Conservation (phyloP, 2,329 filamentous ascomycete species). For the Colletotrichum coccodes region DNA sequence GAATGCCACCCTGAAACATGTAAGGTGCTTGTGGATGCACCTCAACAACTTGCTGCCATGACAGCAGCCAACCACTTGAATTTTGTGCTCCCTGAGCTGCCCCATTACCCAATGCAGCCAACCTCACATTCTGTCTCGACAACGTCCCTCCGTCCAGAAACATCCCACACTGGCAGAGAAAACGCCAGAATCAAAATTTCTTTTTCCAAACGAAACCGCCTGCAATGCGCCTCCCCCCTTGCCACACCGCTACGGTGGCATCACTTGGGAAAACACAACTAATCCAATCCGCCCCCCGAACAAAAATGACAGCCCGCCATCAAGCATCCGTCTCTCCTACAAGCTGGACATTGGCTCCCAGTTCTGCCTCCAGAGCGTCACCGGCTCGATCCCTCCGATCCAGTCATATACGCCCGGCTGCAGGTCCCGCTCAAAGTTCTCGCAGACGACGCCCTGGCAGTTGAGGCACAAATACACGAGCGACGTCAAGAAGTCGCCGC, state of each 20-base stretch:
- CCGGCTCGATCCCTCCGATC: slow-evolving; percentile 30
- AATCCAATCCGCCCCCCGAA: background rate
- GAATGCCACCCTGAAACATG: background rate
- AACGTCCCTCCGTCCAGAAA: background rate
- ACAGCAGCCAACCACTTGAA: background rate
- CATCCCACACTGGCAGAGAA: background rate
- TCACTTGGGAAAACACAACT: slow-evolving; percentile 1
- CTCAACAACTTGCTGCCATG: slow-evolving; percentile 18
- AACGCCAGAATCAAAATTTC: slow-evolving; percentile 16
- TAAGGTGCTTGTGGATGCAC: background rate
- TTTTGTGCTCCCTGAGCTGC: background rate
- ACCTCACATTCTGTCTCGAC: background rate
- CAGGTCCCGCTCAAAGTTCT: background rate
- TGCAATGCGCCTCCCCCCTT: background rate
- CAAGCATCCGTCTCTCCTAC: background rate
- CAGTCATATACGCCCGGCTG: slow-evolving; percentile 8
- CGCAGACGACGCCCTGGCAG: slow-evolving; percentile 41
- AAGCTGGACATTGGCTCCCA: background rate
- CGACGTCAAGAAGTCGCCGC: slow-evolving; percentile 8
- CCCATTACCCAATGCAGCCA: slow-evolving; percentile 16
- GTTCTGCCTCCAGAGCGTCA: background rate
- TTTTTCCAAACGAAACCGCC: slow-evolving; percentile 2
- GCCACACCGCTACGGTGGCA: slow-evolving; percentile 17
- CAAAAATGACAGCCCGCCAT: background rate
- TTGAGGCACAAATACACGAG: slow-evolving; percentile 46